Evolutionary conservation across 805 yeast genomes (phyloP).

Genomic region (Nakazawaea siamensis): DNA sequence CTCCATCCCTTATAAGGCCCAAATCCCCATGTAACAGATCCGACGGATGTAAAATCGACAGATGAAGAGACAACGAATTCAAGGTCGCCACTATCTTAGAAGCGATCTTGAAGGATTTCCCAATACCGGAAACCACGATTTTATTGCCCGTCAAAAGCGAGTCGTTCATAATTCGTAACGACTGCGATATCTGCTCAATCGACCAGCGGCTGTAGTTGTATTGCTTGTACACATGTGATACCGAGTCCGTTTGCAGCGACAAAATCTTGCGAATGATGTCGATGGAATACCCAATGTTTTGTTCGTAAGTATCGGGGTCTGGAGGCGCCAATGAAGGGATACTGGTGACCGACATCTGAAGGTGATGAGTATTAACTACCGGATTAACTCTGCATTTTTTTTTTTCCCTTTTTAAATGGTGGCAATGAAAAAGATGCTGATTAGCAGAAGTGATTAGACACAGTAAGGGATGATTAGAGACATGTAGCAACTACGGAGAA

Average conservation of each 20-base stretch:
- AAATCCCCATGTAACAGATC: constrained; percentile 91
- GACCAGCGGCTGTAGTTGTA: constrained; percentile 37
- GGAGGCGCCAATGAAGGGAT: constrained; percentile 9
- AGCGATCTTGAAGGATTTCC: constrained; percentile 77
- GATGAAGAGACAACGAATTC: constrained; percentile 66
- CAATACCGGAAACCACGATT: constrained; percentile 73
- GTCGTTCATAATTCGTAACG: constrained; percentile 35
- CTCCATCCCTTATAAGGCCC: constrained; percentile 57
- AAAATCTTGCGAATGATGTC: constrained; percentile 31
- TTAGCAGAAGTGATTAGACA: too few species aligned
- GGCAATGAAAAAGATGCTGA: neutral
- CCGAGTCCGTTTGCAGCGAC: constrained; percentile 38
- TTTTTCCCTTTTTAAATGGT: neutral
- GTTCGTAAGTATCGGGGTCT: constrained; percentile 4
- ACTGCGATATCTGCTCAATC: constrained; percentile 31
- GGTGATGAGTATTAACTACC: too few species aligned
- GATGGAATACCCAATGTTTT: neutral
- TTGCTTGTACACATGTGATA: constrained; percentile 34
- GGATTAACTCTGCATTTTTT: too few species aligned
- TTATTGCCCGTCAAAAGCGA: constrained; percentile 49
- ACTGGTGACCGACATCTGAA: constrained; percentile 7
- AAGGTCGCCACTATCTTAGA: constrained; percentile 73
- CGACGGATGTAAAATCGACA: constrained; percentile 67
- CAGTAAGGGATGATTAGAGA: too few species aligned
- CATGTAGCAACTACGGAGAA: too few species aligned